Evolutionary conservation across 768 basidiomycete species (phyloP).

Genomic region (Serpula lacrymans): DNA sequence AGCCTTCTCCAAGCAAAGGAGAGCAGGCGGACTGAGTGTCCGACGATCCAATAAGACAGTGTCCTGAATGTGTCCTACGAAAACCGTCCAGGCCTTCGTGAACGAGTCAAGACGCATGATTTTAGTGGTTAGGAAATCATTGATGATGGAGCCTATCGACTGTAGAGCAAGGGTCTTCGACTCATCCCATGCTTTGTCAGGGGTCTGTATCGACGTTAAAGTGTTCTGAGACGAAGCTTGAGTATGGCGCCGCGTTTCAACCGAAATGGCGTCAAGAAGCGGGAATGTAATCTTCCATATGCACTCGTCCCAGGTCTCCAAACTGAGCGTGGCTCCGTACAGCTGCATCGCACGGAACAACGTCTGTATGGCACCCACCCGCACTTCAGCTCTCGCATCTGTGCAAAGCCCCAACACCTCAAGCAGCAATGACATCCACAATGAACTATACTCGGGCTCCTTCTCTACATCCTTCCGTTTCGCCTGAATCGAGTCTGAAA

Average conservation of each 20-base stretch:
- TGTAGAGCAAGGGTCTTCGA: constrained; percentile 82
- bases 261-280: constrained; percentile 66
- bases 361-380: constrained; percentile 93
- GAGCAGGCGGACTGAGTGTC: constrained; percentile 73
- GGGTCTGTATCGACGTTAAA: constrained; percentile 8
- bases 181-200: constrained; percentile 72
- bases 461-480: constrained; percentile 66
- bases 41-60: constrained; percentile 67
- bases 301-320: constrained; percentile 85
- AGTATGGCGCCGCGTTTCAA: constrained; percentile 44
- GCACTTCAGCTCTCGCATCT: constrained; percentile 82
- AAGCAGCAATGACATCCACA: constrained; percentile 92
- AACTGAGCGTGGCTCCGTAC: constrained; percentile 82
- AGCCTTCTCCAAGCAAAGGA: constrained; percentile 80
- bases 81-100: constrained; percentile 65
- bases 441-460: constrained; percentile 67
- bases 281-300: constrained; percentile 92
- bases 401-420: constrained; percentile 82
- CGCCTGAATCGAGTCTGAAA: constrained; percentile 91
- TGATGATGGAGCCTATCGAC: constrained; percentile 80
- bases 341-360: constrained; percentile 91
- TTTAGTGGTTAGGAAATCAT: constrained; percentile 71
- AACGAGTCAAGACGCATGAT: constrained; percentile 74
- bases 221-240: constrained; percentile 8
- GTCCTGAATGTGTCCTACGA: constrained; percentile 70